phyloP scores from a whole-genome alignment of 2,329 filamentous ascomycete species.

The Botrytis cinerea region DNA sequence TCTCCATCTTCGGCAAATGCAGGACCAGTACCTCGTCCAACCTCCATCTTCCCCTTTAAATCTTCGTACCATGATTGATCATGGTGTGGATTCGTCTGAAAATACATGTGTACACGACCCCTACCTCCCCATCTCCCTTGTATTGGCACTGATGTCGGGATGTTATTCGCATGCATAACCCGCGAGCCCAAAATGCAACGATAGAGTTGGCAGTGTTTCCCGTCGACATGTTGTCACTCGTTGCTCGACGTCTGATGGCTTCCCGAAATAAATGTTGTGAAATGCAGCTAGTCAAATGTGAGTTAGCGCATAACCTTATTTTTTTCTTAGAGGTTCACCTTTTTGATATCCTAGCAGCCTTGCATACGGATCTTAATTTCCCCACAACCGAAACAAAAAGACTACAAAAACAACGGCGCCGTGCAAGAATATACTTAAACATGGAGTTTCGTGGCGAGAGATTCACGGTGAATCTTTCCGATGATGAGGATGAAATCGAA shows the following conservation, averaged over 20 bases:
- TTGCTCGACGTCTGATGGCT: slow-evolving; percentile 19
- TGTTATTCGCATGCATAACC: background rate
- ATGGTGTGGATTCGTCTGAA: background rate
- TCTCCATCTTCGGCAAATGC: background rate
- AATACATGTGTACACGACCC: background rate
- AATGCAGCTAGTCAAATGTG: slow-evolving; percentile 19
- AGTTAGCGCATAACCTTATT: slow-evolving; percentile 24
- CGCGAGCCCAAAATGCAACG: background rate
- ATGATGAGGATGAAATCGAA: slow-evolving; percentile 47
- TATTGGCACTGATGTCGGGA: background rate
- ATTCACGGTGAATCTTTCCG: slow-evolving; percentile 61
- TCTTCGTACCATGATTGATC: background rate
- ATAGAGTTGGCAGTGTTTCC: background rate
- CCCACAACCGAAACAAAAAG: slow-evolving; percentile 21
- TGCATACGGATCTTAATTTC: slow-evolving; percentile 22
- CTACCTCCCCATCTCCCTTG: background rate
- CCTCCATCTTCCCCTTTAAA: background rate
- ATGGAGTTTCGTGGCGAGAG: slow-evolving; percentile 60
- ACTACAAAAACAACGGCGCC: background rate
- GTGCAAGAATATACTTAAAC: slow-evolving; percentile 28
- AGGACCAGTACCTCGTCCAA: background rate
- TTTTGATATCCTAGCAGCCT: slow-evolving; percentile 18
- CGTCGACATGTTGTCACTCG: slow-evolving; percentile 9
- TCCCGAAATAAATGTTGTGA: slow-evolving; percentile 22
- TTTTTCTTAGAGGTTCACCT: slow-evolving; percentile 14